Base-by-base conservation (phyloP, 2,329 filamentous ascomycete genomes). In the Harringtonia aguacate region DNA sequence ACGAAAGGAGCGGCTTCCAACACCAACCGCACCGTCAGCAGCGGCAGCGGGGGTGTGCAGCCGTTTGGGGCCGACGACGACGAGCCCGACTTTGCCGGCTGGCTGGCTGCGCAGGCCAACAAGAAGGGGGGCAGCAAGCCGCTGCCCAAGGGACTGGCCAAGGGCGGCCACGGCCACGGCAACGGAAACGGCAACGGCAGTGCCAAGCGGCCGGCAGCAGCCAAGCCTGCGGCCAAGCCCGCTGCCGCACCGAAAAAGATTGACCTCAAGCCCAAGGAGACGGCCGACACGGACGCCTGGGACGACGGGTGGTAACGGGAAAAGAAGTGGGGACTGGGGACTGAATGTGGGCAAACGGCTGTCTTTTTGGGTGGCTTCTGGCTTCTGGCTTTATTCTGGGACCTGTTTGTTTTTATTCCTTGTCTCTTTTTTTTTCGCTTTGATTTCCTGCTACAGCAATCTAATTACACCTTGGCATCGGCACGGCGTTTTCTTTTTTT, bases 41-140 rank as follows among this genome's bases (percentile, higher is more conserved):
- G 48, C 21, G 51, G 48, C 31, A 52, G 48, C 21, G 48, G 52
- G 57, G 34, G 57, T 55, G 55, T 63, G 27, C 65, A 72, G 8
- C 72, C 81, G 0, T 90, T 84, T 51, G 48, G 47, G 2, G 86
- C 90, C 47, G 88, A 95, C 53, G 80, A 84, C 22, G 81, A 82
- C 3, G 90, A 98, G 60, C 90, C 90, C 0, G 92, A 97, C 61
- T 97, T 98, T 62, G 90, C 88, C 6, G 89, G 88, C 6, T 97
- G 92, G 89, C 64, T 97, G 20, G 88, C 86, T 13, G 88, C 89
- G 59, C 79, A 84, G 7, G 74, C 81, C 50, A 77, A 84, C 50
- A 95, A 94, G 66, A 72, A 72, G 12, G 58, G 59, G 1, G 55
- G 61, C 46, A 55, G 61, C 49, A 92, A 85, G 52, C 67, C 81